Conservation (phyloP, 129 eudicot species). For the Artemisia annua region DNA sequence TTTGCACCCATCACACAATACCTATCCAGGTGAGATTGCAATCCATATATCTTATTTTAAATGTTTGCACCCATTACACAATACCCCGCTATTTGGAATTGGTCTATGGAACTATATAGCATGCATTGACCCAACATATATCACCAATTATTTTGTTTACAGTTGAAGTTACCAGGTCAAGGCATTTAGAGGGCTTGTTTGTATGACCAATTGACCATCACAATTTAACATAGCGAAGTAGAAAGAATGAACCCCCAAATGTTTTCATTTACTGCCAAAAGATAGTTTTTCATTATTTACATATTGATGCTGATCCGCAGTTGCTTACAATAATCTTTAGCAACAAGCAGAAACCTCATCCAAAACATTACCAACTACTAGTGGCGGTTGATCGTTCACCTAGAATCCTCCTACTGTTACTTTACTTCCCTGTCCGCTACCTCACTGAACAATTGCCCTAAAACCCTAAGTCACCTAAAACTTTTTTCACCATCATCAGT, state of each 20-base stretch:
- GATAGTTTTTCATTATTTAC: slow-evolving; percentile 12
- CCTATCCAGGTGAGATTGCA: too few relatives aligned
- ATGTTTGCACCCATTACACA: too few relatives aligned
- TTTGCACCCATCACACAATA: too few relatives aligned
- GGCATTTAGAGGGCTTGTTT: neutral
- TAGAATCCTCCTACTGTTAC: too few relatives aligned
- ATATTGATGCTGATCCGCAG: neutral
- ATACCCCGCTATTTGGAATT: too few relatives aligned
- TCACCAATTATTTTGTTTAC: too few relatives aligned
- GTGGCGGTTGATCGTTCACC: neutral
- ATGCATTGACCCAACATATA: too few relatives aligned
- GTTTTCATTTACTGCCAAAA: neutral
- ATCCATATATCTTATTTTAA: too few relatives aligned
- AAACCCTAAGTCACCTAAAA: slow-evolving; percentile 6
- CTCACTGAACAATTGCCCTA: slow-evolving; percentile 8
- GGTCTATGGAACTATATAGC: too few relatives aligned
- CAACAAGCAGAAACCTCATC: neutral
- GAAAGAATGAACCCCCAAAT: neutral
- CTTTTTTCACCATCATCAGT: slow-evolving; percentile 11
- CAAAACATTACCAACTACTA: neutral
- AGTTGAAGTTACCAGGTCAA: too few relatives aligned
- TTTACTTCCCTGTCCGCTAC: neutral
- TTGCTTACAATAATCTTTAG: slow-evolving; percentile 4
- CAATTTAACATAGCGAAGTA: neutral
- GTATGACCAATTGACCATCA: neutral